These are phyloP conservation scores for Pythium rishiriense DNA, from an alignment of 352 stramenopile species.

Conservation along the genomic window DNA sequence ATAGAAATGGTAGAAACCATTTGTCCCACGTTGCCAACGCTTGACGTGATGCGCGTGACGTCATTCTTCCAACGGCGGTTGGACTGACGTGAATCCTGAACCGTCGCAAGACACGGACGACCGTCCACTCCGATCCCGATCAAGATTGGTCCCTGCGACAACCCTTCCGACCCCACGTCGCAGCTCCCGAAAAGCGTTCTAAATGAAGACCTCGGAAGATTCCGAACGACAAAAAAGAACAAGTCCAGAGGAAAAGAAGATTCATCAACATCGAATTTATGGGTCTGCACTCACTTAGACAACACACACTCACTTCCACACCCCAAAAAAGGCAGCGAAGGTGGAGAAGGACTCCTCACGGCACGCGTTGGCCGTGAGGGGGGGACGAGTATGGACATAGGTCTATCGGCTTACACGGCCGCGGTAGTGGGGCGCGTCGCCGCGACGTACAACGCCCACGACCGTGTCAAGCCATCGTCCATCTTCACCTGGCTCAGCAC, in stretches of 20 bases:
- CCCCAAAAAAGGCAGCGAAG: not conserved
- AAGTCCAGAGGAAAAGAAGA: too few relatives aligned
- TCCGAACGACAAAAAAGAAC: too few relatives aligned
- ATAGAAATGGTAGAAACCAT: conserved; percentile 12
- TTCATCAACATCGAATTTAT: not conserved
- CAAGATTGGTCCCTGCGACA: not conserved
- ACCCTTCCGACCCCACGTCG: not conserved
- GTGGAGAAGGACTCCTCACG: conserved; percentile 8
- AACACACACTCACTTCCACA: conserved; percentile 12
- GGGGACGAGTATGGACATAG: not conserved
- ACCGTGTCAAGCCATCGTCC: conserved; percentile 65
- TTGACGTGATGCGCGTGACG: conserved; percentile 25
- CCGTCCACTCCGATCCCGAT: not conserved
- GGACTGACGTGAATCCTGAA: conserved; percentile 21
- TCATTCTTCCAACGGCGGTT: conserved; percentile 5
- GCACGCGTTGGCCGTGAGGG: not conserved
- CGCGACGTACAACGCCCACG: conserved; percentile 75
- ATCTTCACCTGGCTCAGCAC: conserved; percentile 48
- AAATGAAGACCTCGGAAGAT: not conserved
- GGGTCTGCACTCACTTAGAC: conserved; percentile 5
- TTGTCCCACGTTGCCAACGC: conserved; percentile 15
- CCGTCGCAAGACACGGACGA: conserved; percentile 24
- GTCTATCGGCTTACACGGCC: not conserved
- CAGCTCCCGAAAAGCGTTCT: not conserved
- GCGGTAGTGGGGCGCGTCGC: conserved; percentile 30